These are phyloP conservation scores for Cladophialophora yegresii DNA, from an alignment of 2,329 filamentous ascomycete genomes.

Conservation along the genomic window DNA sequence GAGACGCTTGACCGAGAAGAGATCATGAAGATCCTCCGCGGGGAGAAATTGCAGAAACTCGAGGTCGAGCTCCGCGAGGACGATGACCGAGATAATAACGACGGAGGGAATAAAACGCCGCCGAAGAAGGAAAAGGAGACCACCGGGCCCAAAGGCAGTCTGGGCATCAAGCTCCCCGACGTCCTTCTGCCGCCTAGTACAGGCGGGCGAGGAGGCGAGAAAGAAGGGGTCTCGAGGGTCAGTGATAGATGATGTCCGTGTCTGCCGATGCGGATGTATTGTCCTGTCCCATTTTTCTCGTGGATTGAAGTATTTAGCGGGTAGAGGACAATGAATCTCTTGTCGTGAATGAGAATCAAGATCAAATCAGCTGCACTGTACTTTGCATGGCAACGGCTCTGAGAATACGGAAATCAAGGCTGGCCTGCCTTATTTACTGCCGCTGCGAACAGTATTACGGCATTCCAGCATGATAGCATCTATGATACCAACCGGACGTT, in stretches of 20 bases:
- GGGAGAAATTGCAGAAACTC: constrained; percentile 76
- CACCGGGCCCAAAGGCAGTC: constrained; percentile 31
- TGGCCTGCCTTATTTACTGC: too few relatives aligned
- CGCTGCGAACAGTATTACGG: too few relatives aligned
- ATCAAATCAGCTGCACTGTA: background rate
- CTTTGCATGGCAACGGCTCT: background rate
- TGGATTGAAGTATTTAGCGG: constrained; percentile 17
- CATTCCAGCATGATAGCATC: too few relatives aligned
- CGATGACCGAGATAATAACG: constrained; percentile 38
- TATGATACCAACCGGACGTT: too few relatives aligned
- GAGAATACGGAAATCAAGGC: too few relatives aligned
- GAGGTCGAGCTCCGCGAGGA: constrained; percentile 58
- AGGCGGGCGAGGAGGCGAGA: constrained; percentile 27
- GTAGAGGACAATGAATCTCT: constrained; percentile 13
- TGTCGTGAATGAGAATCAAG: constrained; percentile 1
- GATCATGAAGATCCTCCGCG: constrained; percentile 84
- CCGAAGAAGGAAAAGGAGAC: constrained; percentile 35
- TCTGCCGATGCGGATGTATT: background rate
- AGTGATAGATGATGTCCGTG: constrained; percentile 24
- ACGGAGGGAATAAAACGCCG: constrained; percentile 31
- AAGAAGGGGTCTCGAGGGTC: constrained; percentile 28
- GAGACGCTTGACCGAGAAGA: constrained; percentile 88
- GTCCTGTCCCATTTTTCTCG: background rate
- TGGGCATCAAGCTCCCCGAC: constrained; percentile 37
- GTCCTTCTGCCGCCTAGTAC: constrained; percentile 35